Percentiles rank a stretch among this genome's conserved stretches.
These are phyloP conservation scores for Annulohypoxylon maeteangense DNA, from an alignment of 495 filamentous ascomycete species.

Conservation along the genomic window DNA sequence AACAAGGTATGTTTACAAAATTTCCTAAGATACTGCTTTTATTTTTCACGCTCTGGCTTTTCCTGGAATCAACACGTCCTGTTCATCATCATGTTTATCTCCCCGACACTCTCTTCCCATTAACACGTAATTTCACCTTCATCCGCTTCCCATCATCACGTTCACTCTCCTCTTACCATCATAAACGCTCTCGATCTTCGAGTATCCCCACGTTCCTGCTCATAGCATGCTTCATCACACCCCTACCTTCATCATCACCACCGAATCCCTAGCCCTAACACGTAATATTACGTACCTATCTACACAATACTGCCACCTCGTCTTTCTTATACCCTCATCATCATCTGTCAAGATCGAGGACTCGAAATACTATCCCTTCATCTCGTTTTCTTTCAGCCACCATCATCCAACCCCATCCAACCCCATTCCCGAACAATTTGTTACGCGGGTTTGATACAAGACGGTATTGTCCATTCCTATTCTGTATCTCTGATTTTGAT, in stretches of 20 bases:
- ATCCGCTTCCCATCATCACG: not conserved
- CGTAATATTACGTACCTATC: not conserved
- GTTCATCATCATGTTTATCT: not conserved
- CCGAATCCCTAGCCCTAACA: not conserved
- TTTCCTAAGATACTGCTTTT: not conserved
- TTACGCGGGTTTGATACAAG: not conserved
- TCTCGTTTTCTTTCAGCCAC: not conserved
- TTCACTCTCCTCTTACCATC: not conserved
- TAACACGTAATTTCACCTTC: not conserved
- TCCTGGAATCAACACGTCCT: not conserved
- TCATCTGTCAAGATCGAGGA: not conserved
- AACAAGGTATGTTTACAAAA: not conserved
- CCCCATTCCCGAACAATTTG: not conserved
- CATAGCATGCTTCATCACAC: not conserved
- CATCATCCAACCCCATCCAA: not conserved
- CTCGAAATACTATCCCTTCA: not conserved
- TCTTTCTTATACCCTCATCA: too few species aligned
- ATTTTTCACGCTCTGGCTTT: not conserved
- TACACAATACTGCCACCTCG: not conserved
- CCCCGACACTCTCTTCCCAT: not conserved
- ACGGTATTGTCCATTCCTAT: not conserved
- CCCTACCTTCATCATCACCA: not conserved
- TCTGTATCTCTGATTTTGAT: not conserved
- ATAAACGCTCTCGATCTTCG: not conserved
- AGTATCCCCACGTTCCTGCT: not conserved